Evolutionary conservation across 768 basidiomycete genomes (phyloP).

Genomic region (Podaxis sp.): DNA sequence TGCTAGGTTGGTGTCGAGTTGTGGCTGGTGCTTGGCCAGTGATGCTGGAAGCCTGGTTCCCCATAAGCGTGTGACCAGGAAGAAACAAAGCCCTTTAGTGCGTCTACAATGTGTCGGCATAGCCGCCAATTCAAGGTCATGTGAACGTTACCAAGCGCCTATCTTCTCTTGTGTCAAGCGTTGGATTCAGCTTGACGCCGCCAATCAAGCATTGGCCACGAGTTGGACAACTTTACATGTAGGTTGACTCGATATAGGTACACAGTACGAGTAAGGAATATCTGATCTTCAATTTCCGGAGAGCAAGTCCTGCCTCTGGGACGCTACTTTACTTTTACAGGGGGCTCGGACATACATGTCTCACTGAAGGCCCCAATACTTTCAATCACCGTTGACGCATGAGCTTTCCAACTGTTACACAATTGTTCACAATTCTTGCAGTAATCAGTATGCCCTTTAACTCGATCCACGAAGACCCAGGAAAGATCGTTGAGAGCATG

Average conservation of each 20-base stretch:
- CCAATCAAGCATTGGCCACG: too few relatives aligned
- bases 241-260: too few relatives aligned
- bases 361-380: constrained; percentile 1
- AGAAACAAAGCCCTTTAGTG: too few relatives aligned
- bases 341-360: background rate
- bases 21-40: background rate
- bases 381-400: background rate
- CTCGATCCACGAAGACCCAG: background rate
- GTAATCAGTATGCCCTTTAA: background rate
- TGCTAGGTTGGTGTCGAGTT: background rate
- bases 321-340: background rate
- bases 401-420: background rate
- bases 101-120: too few relatives aligned
- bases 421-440: background rate
- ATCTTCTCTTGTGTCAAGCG: too few relatives aligned
- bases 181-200: too few relatives aligned
- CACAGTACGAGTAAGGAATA: too few relatives aligned
- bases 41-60: background rate
- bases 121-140: too few relatives aligned
- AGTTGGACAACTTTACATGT: too few relatives aligned
- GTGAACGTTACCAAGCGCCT: too few relatives aligned
- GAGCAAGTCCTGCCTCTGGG: too few relatives aligned
- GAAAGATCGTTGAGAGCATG: background rate
- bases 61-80: background rate
- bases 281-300: too few relatives aligned